Percentiles rank a stretch among this genome's conserved stretches.
phyloP scores from a whole-genome alignment of 2,329 filamentous ascomycete species.

The Stylonectria norvegica region DNA sequence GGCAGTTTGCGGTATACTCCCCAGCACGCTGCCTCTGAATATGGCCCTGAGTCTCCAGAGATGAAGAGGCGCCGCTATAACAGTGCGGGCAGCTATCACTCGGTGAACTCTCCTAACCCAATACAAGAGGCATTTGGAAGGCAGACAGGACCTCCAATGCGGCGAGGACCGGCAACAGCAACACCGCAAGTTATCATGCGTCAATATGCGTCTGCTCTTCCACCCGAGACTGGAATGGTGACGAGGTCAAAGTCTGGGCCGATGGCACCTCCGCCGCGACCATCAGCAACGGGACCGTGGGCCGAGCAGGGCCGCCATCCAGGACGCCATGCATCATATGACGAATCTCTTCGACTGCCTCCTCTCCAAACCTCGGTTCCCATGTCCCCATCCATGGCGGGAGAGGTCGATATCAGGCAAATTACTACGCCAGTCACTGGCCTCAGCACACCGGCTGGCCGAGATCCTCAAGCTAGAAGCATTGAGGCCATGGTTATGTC shows the following conservation, averaged over 20 bases:
- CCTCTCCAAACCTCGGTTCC: slow-evolving; percentile 47
- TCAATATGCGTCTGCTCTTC: slow-evolving; percentile 22
- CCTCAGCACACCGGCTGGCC: slow-evolving; percentile 20
- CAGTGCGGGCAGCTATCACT: slow-evolving; percentile 35
- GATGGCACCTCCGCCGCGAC: slow-evolving; percentile 55
- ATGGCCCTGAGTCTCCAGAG: slow-evolving; percentile 46
- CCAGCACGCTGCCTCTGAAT: slow-evolving; percentile 28
- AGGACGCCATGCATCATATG: slow-evolving; percentile 47
- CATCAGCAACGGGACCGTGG: slow-evolving; percentile 31
- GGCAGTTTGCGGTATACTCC: slow-evolving; percentile 19
- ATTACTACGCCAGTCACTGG: slow-evolving; percentile 27
- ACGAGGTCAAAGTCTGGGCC: slow-evolving; percentile 36
- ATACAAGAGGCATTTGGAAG: slow-evolving; percentile 8
- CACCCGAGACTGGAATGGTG: slow-evolving; percentile 30
- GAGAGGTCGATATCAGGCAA: slow-evolving; percentile 26
- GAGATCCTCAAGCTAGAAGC: slow-evolving; percentile 39
- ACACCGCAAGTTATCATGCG: slow-evolving; percentile 15
- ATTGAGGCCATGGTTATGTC: slow-evolving; percentile 71
- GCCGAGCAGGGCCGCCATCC: slow-evolving; percentile 29
- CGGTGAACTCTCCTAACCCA: slow-evolving; percentile 17
- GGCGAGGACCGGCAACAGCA: slow-evolving; percentile 21
- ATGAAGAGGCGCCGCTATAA: slow-evolving; percentile 62
- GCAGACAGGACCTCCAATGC: slow-evolving; percentile 9
- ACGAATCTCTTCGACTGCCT: slow-evolving; percentile 52
- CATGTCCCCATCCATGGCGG: slow-evolving; percentile 28